phyloP scores from a whole-genome alignment of 495 filamentous ascomycete genomes.

The Bacidia rubella region DNA sequence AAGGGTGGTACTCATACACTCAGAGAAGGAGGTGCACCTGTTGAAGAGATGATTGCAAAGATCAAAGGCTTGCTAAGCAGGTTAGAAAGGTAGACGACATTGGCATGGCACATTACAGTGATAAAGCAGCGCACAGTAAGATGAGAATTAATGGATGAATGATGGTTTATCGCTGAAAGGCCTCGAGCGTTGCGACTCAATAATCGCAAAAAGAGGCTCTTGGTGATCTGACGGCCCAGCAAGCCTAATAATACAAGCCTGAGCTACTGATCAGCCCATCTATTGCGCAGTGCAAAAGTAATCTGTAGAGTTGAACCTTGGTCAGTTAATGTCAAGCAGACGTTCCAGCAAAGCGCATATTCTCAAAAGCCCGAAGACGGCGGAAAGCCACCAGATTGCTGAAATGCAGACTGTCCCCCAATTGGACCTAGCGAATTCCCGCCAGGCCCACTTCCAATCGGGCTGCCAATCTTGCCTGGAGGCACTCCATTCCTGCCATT shows the following conservation, averaged over 20 bases:
- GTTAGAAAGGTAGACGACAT: conserved; percentile 20
- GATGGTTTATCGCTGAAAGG: no score
- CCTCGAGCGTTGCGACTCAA: not conserved
- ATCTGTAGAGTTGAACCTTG: not conserved
- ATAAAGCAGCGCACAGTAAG: no score
- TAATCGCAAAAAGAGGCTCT: not conserved
- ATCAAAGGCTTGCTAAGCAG: conserved; percentile 42
- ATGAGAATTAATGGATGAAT: no score
- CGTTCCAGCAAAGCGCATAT: not conserved
- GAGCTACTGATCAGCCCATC: not conserved
- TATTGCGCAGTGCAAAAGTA: not conserved
- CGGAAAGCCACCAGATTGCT: conserved; percentile 14
- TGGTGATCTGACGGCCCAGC: not conserved
- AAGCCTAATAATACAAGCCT: not conserved
- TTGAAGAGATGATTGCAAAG: conserved; percentile 37
- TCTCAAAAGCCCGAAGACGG: not conserved
- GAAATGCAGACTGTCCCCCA: conserved; percentile 23
- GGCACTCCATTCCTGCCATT: conserved; percentile 25
- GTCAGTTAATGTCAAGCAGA: no score
- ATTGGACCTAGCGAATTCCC: conserved; percentile 25
- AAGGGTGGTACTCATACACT: conserved; percentile 50
- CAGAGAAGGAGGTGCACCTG: conserved; percentile 32
- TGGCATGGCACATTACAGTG: not conserved
- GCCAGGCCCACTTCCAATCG: conserved; percentile 27
- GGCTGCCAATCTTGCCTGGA: conserved; percentile 40